phyloP scores from a whole-genome alignment of 495 filamentous ascomycete species.

The Talaromyces adpressus region DNA sequence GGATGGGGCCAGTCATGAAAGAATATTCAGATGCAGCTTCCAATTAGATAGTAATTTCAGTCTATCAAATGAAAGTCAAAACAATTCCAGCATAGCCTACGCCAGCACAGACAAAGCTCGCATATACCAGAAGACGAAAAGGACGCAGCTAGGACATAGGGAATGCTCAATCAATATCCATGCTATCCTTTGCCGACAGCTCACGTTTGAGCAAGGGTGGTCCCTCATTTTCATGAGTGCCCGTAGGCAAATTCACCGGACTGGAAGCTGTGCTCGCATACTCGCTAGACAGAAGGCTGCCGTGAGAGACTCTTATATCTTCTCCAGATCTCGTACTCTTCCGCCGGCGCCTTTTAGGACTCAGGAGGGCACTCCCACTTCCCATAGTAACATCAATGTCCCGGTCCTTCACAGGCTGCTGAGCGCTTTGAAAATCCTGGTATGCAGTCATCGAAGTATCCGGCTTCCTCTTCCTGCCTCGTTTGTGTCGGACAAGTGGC shows the following conservation, averaged over 20 bases:
- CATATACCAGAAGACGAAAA: not conserved
- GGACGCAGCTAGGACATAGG: not conserved
- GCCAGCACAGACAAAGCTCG: not conserved
- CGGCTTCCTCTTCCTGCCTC: slow-evolving; percentile 37
- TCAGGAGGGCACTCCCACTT: slow-evolving; percentile 9
- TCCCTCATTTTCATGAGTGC: not conserved
- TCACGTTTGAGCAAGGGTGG: not conserved
- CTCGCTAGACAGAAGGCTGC: not conserved
- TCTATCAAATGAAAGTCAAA: not conserved
- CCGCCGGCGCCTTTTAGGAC: slow-evolving; percentile 23
- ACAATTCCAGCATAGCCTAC: not conserved
- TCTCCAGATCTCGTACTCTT: slow-evolving; percentile 14
- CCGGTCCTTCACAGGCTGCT: not conserved
- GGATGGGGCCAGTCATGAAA: no score
- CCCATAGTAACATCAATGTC: not conserved
- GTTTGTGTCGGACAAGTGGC: slow-evolving; percentile 7
- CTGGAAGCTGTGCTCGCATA: slow-evolving; percentile 12
- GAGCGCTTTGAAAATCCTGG: not conserved
- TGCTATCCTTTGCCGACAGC: slow-evolving; percentile 14
- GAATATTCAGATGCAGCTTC: no score
- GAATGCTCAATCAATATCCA: slow-evolving; percentile 26
- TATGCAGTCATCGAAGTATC: not conserved
- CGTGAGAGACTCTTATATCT: slow-evolving; percentile 1
- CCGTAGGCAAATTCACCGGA: slow-evolving; percentile 15
- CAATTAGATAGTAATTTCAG: not conserved